A percentile compares a stretch with the other conserved stretches of the same genome.
Evolutionary conservation across 2,329 filamentous ascomycete species (phyloP).

Genomic region (Claviceps citrina): DNA sequence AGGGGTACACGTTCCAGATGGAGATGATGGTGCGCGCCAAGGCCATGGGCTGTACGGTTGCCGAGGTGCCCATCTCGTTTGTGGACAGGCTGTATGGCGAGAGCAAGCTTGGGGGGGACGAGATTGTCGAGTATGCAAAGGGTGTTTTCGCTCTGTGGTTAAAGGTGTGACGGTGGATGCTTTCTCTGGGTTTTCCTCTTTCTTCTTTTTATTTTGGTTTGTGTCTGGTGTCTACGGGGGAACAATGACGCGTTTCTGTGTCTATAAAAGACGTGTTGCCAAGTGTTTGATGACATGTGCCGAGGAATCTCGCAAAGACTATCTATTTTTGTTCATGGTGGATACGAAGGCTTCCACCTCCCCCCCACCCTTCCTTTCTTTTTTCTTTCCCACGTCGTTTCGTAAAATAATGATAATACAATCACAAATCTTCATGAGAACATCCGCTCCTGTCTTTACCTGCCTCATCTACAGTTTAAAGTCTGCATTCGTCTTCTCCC

Average conservation of each 20-base stretch:
- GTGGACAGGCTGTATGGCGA: conserved; percentile 92
- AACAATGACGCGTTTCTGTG: no score
- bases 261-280: no score
- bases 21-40: conserved; percentile 97
- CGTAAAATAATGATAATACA: no score
- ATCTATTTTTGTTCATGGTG: no score
- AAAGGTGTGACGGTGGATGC: conserved; percentile 40
- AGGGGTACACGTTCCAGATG: conserved; percentile 99
- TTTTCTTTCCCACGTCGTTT: no score
- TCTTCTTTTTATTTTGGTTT: not conserved
- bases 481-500: conserved; percentile 57
- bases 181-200: not conserved
- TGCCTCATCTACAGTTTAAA: conserved; percentile 54
- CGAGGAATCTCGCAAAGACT: no score
- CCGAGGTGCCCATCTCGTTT: conserved; percentile 91
- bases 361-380: no score
- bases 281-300: no score
- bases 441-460: no score
- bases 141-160: conserved; percentile 64
- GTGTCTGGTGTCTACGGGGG: not conserved
- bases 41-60: conserved; percentile 85
- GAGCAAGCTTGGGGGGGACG: conserved; percentile 82
- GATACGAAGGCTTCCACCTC: no score
- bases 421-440: no score
- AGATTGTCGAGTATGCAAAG: conserved; percentile 94